Base-by-base conservation (phyloP, 768 basidiomycete species). In the Rhizopogon vesiculosus region DNA sequence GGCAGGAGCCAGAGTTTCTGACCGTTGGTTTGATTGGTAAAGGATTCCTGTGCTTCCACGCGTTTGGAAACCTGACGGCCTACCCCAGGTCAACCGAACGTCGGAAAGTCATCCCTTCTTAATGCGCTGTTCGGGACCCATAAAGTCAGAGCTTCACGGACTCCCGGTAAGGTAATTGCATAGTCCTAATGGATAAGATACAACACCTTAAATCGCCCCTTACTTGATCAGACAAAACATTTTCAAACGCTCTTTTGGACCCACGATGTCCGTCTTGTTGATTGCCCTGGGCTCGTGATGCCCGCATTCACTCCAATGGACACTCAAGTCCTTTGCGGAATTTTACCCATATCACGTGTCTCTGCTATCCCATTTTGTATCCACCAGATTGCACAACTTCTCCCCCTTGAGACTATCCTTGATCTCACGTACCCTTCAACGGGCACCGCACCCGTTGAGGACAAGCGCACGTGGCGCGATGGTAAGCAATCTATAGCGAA, bases 171-270 rank as follows among this genome's bases (percentile, higher is more conserved):
- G 78, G 90, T 87, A 42, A 49, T 62, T 49, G 18, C 51, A 18
- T 42, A 13, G 28, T 45, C 10, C 43, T 54, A 25, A 29, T 43
- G 28, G 5, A 42, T 13, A 12, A 38, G 42, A 46, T 22, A 43
- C 51, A 53, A 6, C 51, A 3, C 22, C 39, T 22, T 35, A 18
- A 44, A 15, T 42, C 22, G 29, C 45, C 38, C 40, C 31, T 13
- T 7, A 49, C 46, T 10, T 29, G 22, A 19, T 3, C 59, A 89
- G 91, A 97, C 93, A 3, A 97, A 96, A 71, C 93, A 97, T 67
- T 93, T 93, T 66, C 93, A 98, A 68, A 98, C 95, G 0, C 79
- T 96, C 42, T 96, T 88, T 69, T 91, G 87, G 87, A 93, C 91
- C 25, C 71, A 79, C 1, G 85, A 92, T 58, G 81, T 98, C 58